phyloP scores from a whole-genome alignment of 306 rosid species.

The Citrullus mucosospermus region DNA sequence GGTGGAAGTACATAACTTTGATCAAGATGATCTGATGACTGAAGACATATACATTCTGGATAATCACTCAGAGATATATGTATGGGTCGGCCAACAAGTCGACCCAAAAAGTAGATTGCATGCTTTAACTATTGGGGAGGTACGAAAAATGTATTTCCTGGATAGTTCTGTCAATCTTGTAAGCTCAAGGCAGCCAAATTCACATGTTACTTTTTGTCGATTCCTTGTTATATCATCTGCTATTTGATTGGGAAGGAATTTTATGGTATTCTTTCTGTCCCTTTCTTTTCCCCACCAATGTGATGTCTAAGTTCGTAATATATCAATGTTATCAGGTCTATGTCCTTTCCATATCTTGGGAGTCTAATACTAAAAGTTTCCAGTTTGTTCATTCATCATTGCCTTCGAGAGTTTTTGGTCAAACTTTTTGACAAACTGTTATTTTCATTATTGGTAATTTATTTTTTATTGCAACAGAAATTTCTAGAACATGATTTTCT shows the following conservation, averaged over 20 bases:
- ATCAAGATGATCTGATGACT: slow-evolving; percentile 98
- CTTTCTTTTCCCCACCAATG: neutral
- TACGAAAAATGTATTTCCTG: slow-evolving; percentile 27
- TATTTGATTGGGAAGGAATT: neutral
- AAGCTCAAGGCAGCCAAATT: neutral
- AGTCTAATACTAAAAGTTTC: neutral
- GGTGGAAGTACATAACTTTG: slow-evolving; percentile 75
- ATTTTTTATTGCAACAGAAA: slow-evolving; percentile 34
- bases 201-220: neutral
- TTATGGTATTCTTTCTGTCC: neutral
- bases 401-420: neutral
- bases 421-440: neutral
- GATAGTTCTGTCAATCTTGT: neutral
- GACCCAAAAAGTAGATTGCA: slow-evolving; percentile 50
- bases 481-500: slow-evolving; percentile 82
- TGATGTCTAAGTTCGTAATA: neutral
- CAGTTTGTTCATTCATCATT: neutral
- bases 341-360: neutral
- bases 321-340: neutral
- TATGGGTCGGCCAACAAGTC: slow-evolving; percentile 91
- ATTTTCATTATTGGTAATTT: neutral
- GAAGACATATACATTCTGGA: slow-evolving; percentile 82
- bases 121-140: slow-evolving; percentile 90
- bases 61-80: slow-evolving; percentile 69
- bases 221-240: neutral